A percentile compares a stretch with the other conserved stretches of the same genome.
Conservation (phyloP, 2,329 filamentous ascomycete genomes). For the Bisporella sp. region DNA sequence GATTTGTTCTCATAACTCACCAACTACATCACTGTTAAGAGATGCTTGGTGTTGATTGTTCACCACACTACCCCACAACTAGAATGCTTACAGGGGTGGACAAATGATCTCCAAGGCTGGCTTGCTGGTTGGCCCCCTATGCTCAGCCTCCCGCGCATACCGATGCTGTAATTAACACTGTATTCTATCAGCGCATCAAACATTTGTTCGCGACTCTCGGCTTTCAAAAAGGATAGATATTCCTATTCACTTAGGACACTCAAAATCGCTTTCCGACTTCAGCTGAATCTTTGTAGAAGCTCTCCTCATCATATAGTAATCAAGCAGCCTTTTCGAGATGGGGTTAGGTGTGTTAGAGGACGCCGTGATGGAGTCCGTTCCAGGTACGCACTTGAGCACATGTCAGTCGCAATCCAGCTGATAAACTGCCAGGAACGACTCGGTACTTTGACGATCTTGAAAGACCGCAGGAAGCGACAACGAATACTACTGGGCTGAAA, state of each 20-base stretch:
- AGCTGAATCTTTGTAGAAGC: neutral
- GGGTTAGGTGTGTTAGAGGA: constrained; percentile 62
- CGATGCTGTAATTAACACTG: too few species aligned
- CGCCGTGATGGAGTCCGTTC: constrained; percentile 54
- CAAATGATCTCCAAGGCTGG: too few species aligned
- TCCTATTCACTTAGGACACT: neutral
- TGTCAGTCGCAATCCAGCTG: neutral
- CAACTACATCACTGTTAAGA: too few species aligned
- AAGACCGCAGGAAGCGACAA: constrained; percentile 35
- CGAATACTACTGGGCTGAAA: constrained; percentile 49
- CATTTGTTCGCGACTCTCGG: neutral
- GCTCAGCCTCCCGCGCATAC: too few species aligned
- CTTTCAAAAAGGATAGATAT: neutral
- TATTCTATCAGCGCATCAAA: neutral
- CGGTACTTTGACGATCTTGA: constrained; percentile 56
- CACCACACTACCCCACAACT: too few species aligned
- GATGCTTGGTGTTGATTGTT: too few species aligned
- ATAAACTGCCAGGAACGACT: constrained; percentile 43
- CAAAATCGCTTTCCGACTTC: neutral
- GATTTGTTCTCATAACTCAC: too few species aligned
- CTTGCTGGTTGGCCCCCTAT: too few species aligned
- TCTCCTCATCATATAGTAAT: neutral
- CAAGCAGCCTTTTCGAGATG: constrained; percentile 7
- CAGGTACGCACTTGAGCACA: constrained; percentile 45
- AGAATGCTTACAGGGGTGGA: too few species aligned